A percentile compares a stretch with the other conserved stretches of the same genome.
Conservation (phyloP, 371 early-diverging fungal genomes). For the Mortierella sp. region DNA sequence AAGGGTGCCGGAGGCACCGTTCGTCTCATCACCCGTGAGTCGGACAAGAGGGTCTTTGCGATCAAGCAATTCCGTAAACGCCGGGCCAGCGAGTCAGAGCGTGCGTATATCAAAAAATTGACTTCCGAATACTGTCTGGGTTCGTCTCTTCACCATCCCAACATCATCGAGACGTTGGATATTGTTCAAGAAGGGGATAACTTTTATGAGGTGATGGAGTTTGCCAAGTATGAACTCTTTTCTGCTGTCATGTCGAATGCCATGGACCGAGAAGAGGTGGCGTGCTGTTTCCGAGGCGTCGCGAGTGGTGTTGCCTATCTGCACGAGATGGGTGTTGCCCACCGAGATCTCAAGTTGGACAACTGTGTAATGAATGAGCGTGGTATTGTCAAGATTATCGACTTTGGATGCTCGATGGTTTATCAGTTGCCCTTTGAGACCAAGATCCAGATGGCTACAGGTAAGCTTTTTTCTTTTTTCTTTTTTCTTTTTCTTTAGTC, state of each 20-base stretch:
- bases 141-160: constrained; percentile 80
- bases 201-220: constrained; percentile 83
- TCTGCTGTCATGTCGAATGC: constrained; percentile 71
- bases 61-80: constrained; percentile 85
- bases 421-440: constrained; percentile 76
- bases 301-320: constrained; percentile 66
- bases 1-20: constrained; percentile 81
- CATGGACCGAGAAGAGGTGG: constrained; percentile 71
- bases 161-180: constrained; percentile 88
- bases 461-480: constrained; percentile 32
- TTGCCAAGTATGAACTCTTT: constrained; percentile 82
- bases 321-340: constrained; percentile 68
- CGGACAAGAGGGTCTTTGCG: constrained; percentile 67
- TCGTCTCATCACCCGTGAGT: constrained; percentile 61
- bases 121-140: constrained; percentile 88
- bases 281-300: constrained; percentile 72
- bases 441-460: constrained; percentile 61
- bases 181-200: constrained; percentile 64
- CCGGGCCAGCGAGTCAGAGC: constrained; percentile 69
- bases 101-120: constrained; percentile 82
- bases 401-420: constrained; percentile 90
- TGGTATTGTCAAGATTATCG: constrained; percentile 89
- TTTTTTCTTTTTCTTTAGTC: constrained; percentile 4
- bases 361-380: constrained; percentile 77
- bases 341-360: constrained; percentile 82